phyloP scores from a whole-genome alignment of 202 grass and related monocot genomes.

The Setaria viridis region DNA sequence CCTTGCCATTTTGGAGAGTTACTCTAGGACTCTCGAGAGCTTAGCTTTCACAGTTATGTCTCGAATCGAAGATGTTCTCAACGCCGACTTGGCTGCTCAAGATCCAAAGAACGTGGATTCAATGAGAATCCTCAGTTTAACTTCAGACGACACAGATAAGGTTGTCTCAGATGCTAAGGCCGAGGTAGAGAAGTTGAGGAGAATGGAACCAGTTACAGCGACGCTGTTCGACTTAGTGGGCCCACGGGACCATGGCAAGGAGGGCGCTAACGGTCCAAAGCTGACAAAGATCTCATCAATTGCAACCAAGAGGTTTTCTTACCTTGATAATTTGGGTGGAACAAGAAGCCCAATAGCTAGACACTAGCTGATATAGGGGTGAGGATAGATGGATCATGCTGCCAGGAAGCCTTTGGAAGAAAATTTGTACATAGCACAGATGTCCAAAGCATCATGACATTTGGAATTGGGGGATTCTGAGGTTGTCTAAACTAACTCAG shows the following conservation, averaged over 20 bases:
- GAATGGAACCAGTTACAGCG: conserved; percentile 51
- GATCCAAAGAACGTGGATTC: conserved; percentile 50
- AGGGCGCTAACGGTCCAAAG: conserved; percentile 39
- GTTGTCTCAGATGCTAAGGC: conserved; percentile 57
- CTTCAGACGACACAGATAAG: conserved; percentile 41
- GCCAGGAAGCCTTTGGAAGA: conserved; percentile 17
- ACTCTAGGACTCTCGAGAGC: conserved; percentile 85
- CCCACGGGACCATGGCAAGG: conserved; percentile 49
- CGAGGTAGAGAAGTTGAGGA: conserved; percentile 62
- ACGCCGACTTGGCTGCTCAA: conserved; percentile 52
- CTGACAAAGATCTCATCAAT: conserved; percentile 52
- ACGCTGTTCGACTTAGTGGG: conserved; percentile 65
- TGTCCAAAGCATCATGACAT: conserved; percentile 31
- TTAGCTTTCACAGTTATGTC: conserved; percentile 93
- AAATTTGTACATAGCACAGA: conserved; percentile 53
- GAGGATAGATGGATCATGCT: conserved; percentile 16
- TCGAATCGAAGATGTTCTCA: conserved; percentile 87
- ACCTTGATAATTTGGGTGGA: conserved; percentile 59
- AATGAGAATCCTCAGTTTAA: conserved; percentile 39
- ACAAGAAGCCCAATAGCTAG: conserved; percentile 60
- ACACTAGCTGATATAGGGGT: conserved; percentile 49
- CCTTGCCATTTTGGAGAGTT: conserved; percentile 87
- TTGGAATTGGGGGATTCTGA: conserved; percentile 11
- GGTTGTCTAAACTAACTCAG: conserved; percentile 6
- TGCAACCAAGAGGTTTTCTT: conserved; percentile 59